A percentile compares a stretch with the other conserved stretches of the same genome.
These are phyloP conservation scores for Aspergillus hancockii DNA, from an alignment of 495 filamentous ascomycete species.

Conservation along the genomic window DNA sequence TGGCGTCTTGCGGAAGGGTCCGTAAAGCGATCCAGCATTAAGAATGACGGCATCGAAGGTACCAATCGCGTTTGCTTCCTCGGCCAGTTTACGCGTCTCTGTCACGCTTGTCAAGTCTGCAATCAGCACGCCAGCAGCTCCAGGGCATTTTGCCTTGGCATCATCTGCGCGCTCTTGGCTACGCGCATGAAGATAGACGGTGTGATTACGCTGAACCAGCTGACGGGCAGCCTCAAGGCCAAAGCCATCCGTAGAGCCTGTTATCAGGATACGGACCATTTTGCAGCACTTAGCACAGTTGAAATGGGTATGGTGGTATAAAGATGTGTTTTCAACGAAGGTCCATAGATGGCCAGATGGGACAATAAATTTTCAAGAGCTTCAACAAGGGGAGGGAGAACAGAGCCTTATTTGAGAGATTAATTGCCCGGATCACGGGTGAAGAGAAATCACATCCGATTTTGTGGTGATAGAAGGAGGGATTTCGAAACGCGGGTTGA, in stretches of 20 bases:
- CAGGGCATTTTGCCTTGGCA: slow-evolving; percentile 21
- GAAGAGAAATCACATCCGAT: neutral
- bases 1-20: slow-evolving; percentile 19
- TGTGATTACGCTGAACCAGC: slow-evolving; percentile 17
- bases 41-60: slow-evolving; percentile 24
- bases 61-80: slow-evolving; percentile 24
- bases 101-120: slow-evolving; percentile 21
- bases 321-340: neutral
- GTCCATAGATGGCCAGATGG: neutral
- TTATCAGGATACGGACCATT: slow-evolving; percentile 23
- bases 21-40: slow-evolving; percentile 21
- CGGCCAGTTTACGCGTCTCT: slow-evolving; percentile 19
- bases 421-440: neutral
- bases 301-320: neutral
- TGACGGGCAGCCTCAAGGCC: slow-evolving; percentile 20
- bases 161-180: slow-evolving; percentile 18
- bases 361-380: neutral
- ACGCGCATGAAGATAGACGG: slow-evolving; percentile 26
- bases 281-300: neutral
- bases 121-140: slow-evolving; percentile 22
- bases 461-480: neutral
- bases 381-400: neutral
- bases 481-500: neutral
- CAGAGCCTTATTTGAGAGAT: neutral
- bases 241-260: slow-evolving; percentile 22